Evolutionary conservation across 164 flowering plant genomes (phyloP).

Genomic region (Sedum album): DNA sequence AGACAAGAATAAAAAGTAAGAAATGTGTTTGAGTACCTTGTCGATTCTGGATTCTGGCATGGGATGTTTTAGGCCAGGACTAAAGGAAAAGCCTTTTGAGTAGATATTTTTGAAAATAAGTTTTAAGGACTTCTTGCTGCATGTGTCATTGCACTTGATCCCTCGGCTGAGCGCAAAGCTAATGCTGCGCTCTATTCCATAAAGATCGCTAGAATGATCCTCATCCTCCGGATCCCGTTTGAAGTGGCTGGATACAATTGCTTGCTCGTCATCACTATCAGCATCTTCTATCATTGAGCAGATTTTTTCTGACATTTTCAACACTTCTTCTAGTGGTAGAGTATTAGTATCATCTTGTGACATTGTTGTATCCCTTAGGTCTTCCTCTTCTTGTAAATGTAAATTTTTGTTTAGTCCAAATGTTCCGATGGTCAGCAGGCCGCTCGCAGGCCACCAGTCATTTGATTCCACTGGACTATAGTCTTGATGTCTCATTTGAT

Average conservation of each 20-base stretch:
- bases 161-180: neutral
- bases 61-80: neutral
- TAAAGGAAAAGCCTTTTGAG: neutral
- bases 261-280: neutral
- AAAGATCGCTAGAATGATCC: neutral
- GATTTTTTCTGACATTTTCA: neutral
- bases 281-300: neutral
- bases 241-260: neutral
- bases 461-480: neutral
- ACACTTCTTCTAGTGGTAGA: neutral
- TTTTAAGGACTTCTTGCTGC: neutral
- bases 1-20: neutral
- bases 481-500: neutral
- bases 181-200: neutral
- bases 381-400: neutral
- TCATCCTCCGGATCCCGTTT: neutral
- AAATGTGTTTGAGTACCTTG: no score
- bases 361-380: neutral
- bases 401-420: conserved; percentile 1
- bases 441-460: conserved; percentile 3
- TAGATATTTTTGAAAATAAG: neutral
- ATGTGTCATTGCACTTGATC: neutral
- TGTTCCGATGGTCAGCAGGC: neutral
- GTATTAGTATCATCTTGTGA: neutral
- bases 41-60: neutral